These are phyloP conservation scores for Dioszegia aurantiaca DNA, from an alignment of 768 basidiomycete species.

Conservation along the genomic window DNA sequence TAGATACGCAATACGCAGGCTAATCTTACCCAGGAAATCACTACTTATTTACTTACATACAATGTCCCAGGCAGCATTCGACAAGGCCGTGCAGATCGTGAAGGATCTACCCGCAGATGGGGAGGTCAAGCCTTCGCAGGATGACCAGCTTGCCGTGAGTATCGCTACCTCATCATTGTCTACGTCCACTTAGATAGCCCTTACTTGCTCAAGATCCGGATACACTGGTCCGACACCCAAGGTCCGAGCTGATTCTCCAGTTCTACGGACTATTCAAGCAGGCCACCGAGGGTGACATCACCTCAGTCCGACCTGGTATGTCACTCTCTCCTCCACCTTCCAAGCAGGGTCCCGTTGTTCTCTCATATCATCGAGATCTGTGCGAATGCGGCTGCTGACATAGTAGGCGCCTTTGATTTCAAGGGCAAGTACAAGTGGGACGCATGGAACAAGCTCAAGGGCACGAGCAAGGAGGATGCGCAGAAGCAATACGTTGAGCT, in stretches of 20 bases:
- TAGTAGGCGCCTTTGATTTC: constrained; percentile 75
- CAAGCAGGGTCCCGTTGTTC: neutral
- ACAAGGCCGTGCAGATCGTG: constrained; percentile 49
- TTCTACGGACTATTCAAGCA: constrained; percentile 96
- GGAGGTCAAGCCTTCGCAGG: constrained; percentile 67
- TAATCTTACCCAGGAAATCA: no score
- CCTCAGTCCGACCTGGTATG: constrained; percentile 53
- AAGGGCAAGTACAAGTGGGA: constrained; percentile 89
- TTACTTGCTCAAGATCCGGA: neutral
- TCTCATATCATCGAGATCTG: neutral
- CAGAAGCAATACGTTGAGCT: constrained; percentile 69
- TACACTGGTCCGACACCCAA: neutral
- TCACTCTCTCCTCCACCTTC: constrained; percentile 1
- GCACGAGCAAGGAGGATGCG: constrained; percentile 69
- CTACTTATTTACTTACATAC: no score
- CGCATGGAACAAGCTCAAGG: constrained; percentile 77
- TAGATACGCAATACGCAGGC: no score
- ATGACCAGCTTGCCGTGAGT: constrained; percentile 76
- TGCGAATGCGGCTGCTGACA: neutral
- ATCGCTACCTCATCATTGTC: neutral
- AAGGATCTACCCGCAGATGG: constrained; percentile 70
- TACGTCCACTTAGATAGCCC: neutral
- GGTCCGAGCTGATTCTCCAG: constrained; percentile 55
- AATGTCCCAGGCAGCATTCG: constrained; percentile 47
- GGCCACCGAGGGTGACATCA: constrained; percentile 73